These are phyloP conservation scores for Diaporthe velutina DNA, from an alignment of 2,329 filamentous ascomycete genomes.

Conservation along the genomic window DNA sequence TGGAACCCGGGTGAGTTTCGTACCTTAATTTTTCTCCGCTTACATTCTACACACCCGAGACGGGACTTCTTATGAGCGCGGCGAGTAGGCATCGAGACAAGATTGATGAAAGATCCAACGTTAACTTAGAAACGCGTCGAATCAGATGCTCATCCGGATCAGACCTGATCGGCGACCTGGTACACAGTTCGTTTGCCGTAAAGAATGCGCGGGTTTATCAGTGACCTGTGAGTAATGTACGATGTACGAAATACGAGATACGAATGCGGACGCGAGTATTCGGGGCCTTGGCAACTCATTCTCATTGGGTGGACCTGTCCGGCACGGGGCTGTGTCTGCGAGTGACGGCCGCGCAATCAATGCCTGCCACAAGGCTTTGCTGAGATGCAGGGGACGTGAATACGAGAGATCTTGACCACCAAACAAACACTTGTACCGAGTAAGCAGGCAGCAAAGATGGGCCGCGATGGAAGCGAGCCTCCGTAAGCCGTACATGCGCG, in stretches of 20 bases:
- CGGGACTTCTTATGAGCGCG: slow-evolving; percentile 3
- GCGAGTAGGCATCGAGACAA: neutral
- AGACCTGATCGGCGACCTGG: neutral
- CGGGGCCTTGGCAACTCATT: neutral
- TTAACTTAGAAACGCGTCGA: neutral
- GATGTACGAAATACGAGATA: neutral
- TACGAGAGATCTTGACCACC: neutral
- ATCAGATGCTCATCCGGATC: neutral
- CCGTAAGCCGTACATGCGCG: neutral
- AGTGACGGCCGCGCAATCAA: neutral
- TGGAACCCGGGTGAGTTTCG: neutral
- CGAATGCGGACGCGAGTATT: neutral
- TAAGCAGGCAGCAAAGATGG: neutral
- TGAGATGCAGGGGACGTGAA: neutral
- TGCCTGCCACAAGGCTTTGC: too few relatives aligned
- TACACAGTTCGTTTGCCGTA: neutral
- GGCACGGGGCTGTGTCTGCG: neutral
- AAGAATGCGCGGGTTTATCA: slow-evolving; percentile 3
- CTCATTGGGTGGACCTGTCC: neutral
- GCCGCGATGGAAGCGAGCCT: neutral
- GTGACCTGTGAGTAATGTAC: neutral
- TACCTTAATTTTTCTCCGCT: neutral
- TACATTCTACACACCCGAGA: neutral
- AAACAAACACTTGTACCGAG: neutral
- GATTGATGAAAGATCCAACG: neutral